These are phyloP conservation scores for Carex pumila DNA, from an alignment of 176 grass and related monocot genomes.

Conservation along the genomic window DNA sequence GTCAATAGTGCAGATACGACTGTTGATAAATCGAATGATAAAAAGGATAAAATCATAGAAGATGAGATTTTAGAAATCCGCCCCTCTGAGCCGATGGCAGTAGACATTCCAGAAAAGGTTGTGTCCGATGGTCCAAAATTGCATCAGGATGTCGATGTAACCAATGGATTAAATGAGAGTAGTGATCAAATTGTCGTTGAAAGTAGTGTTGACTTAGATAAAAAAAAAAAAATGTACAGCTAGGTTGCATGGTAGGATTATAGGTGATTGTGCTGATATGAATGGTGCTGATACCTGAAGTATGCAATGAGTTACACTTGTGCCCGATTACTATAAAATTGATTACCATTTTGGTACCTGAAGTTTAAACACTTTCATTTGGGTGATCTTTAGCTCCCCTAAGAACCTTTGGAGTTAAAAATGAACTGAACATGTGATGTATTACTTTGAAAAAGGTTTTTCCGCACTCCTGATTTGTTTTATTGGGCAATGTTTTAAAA, in stretches of 20 bases:
- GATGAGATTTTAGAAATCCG: not conserved
- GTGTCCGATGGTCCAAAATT: not conserved
- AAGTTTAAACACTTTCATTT: not conserved
- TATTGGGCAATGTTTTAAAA: not conserved
- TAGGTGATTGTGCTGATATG: not conserved
- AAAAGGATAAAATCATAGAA: not conserved
- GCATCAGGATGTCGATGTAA: not conserved
- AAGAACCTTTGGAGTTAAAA: not conserved
- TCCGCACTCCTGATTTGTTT: not conserved
- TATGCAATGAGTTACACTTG: not conserved
- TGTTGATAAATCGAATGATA: not conserved
- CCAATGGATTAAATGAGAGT: not conserved
- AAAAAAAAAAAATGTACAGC: not conserved
- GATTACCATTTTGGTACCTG: not conserved
- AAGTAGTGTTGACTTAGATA: not conserved
- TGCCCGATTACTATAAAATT: not conserved
- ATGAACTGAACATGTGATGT: not conserved
- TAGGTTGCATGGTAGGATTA: not conserved
- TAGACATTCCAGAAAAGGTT: constrained; percentile 4
- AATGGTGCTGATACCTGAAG: not conserved
- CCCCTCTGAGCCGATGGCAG: not conserved
- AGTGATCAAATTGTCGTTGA: not conserved
- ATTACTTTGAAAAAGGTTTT: not conserved
- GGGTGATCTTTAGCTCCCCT: not conserved
- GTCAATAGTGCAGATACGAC: not conserved